Evolutionary conservation across 2,329 filamentous ascomycete genomes (phyloP).

Genomic region (Beauveria pseudobassiana): DNA sequence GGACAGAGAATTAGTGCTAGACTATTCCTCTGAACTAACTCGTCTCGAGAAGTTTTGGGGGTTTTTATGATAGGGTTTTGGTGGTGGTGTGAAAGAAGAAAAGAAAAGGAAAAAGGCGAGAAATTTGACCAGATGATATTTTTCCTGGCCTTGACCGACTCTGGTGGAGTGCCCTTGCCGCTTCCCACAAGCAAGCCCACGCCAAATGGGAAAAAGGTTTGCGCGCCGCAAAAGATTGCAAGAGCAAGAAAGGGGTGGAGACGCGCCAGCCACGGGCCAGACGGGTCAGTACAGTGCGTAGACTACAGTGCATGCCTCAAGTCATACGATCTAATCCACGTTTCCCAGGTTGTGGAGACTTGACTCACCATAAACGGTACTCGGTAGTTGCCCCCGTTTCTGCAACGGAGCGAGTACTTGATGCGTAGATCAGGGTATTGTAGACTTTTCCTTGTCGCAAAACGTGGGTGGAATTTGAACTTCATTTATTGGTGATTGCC

Average conservation of each 20-base stretch:
- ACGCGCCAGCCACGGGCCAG: neutral
- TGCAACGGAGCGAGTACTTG: neutral
- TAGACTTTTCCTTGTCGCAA: neutral
- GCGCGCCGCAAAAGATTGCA: neutral
- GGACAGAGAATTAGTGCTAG: slow-evolving; percentile 54
- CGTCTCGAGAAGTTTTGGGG: slow-evolving; percentile 34
- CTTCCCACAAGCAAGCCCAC: slow-evolving; percentile 7
- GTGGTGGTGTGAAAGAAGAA: slow-evolving; percentile 36
- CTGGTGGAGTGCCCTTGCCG: slow-evolving; percentile 13
- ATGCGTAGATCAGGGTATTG: neutral
- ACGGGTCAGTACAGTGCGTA: neutral
- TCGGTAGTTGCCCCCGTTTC: neutral
- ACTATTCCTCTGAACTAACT: slow-evolving; percentile 50
- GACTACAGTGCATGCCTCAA: neutral
- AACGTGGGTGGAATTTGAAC: no score
- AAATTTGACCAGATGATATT: slow-evolving; percentile 29
- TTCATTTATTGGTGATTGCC: no score
- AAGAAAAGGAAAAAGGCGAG: slow-evolving; percentile 26
- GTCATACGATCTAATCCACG: neutral
- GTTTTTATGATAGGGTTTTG: slow-evolving; percentile 41
- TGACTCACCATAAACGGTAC: neutral
- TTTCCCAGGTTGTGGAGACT: neutral
- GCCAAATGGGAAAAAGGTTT: slow-evolving; percentile 3
- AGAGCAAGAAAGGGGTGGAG: slow-evolving; percentile 13
- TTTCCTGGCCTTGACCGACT: slow-evolving; percentile 23